A percentile compares a stretch with the other conserved stretches of the same genome.
Evolutionary conservation across 345 rosid genomes (phyloP).

Genomic region (Excoecaria cochinchinensis): DNA sequence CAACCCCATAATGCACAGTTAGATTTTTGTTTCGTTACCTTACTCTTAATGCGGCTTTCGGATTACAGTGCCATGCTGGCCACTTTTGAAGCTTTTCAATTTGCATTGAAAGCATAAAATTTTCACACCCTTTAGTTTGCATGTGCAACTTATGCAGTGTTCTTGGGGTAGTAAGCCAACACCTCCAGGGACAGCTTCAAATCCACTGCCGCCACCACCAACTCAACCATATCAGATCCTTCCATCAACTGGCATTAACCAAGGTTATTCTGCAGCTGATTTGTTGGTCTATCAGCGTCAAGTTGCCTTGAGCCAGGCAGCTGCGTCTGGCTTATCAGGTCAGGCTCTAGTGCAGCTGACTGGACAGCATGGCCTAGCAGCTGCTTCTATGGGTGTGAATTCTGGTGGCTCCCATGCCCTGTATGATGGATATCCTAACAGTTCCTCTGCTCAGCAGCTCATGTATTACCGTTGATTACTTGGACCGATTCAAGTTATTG

Average conservation of each 20-base stretch:
- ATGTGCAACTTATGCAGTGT: constrained; percentile 27
- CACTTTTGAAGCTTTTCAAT: background rate
- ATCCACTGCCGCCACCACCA: constrained; percentile 33
- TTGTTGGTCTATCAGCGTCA: constrained; percentile 52
- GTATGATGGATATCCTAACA: constrained; percentile 31
- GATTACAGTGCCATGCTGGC: background rate
- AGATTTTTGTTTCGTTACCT: background rate
- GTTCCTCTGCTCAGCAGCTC: constrained; percentile 31
- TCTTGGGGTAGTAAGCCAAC: constrained; percentile 68
- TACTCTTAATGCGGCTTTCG: background rate
- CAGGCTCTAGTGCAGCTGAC: constrained; percentile 36
- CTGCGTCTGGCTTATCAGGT: constrained; percentile 37
- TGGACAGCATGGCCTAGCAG: constrained; percentile 36
- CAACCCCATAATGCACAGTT: background rate
- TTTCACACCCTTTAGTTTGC: background rate
- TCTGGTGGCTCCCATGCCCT: constrained; percentile 31
- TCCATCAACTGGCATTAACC: constrained; percentile 27
- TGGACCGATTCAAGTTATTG: background rate
- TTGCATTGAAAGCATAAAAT: background rate
- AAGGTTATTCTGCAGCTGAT: constrained; percentile 45
- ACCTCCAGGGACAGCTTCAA: constrained; percentile 52
- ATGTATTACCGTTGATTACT: constrained; percentile 30
- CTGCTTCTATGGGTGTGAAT: constrained; percentile 30
- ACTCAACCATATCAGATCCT: constrained; percentile 32
- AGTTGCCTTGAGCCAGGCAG: constrained; percentile 45